Base-by-base conservation (phyloP, 306 rosid genomes). In the Cyamopsis tetragonoloba region DNA sequence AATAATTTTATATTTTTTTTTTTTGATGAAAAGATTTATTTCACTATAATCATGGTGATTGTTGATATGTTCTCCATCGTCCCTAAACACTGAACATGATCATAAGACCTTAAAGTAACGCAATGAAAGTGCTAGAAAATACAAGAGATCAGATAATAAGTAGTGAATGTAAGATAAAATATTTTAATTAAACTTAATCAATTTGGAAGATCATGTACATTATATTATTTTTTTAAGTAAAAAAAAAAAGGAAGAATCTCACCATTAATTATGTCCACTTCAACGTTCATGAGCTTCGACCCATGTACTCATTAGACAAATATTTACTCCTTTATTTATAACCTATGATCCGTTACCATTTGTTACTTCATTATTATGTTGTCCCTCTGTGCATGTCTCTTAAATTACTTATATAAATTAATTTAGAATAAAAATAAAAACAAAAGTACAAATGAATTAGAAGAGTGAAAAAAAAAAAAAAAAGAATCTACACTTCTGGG, bases 251-350 rank as follows among this genome's bases (percentile, higher is more conserved):
- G 13, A 66, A 31, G 34, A 49, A 34, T 49, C 47, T 34, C 34
- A 48, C 48, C 37, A 66, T 66, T 22, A 66, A 66, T 66, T 22
- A 66, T 66, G 49, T 30, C 51, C 37, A 38, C 30, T 17, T 43
- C 69, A 15, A 14, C 6, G n/a, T 46, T 65, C 58, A 65, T 28
- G 46, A 47, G 11, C 44, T 46, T 46, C 41, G 55, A 65, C 46
- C 59, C 71, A 47, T 43, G n/a, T 43, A 56, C 71, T 47, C 47
- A 65, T 47, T 34, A 47, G 47, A 31, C 58, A 65, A 46, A 47
- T 17, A 41, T 65, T 28, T 2, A 54, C 19, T 46, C 31, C 24
- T 43, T 41, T 5, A 26, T 12, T 2, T 4, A 4, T 26, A 41
- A 41, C 11, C 4, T 27, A 14, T 43, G 23, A 26, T 7, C 10